Evolutionary conservation across 139 green algal genomes (phyloP).

Genomic region (Chlamydomonas schloesseri): DNA sequence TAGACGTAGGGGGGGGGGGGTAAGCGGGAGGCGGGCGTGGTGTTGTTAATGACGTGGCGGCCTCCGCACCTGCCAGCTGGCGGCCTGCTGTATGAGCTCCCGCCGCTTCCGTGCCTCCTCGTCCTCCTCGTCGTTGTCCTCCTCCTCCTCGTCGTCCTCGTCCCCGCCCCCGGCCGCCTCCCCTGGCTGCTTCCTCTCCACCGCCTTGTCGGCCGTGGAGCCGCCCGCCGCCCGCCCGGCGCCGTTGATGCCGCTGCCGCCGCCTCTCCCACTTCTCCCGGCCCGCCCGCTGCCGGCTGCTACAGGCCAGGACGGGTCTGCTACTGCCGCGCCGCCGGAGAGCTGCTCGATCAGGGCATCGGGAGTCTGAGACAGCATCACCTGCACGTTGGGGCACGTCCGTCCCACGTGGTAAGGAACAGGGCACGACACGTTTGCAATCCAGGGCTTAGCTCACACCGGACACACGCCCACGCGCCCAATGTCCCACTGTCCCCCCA

Average conservation of each 20-base stretch:
- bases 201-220: background rate
- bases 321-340: background rate
- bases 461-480: too few relatives aligned
- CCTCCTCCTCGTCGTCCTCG: background rate
- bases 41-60: too few relatives aligned
- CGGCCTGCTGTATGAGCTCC: constrained; percentile 7
- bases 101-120: background rate
- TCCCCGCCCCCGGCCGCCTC: background rate
- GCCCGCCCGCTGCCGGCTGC: background rate
- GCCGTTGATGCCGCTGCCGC: background rate
- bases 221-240: background rate
- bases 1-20: too few relatives aligned
- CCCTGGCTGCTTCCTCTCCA: background rate
- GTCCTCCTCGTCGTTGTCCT: background rate
- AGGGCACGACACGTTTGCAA: too few relatives aligned
- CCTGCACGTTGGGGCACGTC: background rate
- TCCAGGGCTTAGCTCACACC: too few relatives aligned
- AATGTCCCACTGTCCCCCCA: too few relatives aligned
- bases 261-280: background rate
- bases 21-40: too few relatives aligned
- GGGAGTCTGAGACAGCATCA: constrained; percentile 9
- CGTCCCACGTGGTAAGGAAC: too few relatives aligned
- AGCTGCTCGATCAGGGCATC: background rate
- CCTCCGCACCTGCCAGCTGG: constrained; percentile 20
- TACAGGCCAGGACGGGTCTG: background rate